Base-by-base conservation (phyloP, 768 basidiomycete species). In the Lactarius sanguifluus region DNA sequence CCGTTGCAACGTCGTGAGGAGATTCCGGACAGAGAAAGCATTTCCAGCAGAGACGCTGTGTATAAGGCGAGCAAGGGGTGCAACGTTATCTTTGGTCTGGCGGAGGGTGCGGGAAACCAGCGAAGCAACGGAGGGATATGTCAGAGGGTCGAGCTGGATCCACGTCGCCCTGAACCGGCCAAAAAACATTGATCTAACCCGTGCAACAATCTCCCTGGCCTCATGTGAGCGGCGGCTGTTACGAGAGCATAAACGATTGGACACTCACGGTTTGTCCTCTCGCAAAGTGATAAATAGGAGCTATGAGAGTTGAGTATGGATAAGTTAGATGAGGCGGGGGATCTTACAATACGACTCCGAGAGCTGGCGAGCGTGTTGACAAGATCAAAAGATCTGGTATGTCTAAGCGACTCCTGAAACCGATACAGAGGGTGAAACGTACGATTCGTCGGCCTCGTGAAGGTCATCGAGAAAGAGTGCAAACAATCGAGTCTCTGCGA, bases 401-500 rank as follows among this genome's bases (percentile, higher is more conserved):
- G 38, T 62, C 63, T 61, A 62, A 61, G 59, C 34, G 34, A 32
- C 38, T 52, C 32, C 16, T 41, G 40, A 20, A 59, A 2, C 5
- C 32, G 32, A 43, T 25, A 15, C n/a, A 54, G 41, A 18, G 20
- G 71, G 45, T 73, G 75, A 59, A 45, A 64, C 66, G 52, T 62
- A 90, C 84, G 87, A 87, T 66, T 86, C 84, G 73, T 90, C 86
- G 10, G 90, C 89, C 70, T 89, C 88, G 66, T 91, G 90, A 18
- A 90, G 75, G 74, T 90, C 89, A 72, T 90, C 89, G 54, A 90
- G 77, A 71, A 90, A 89, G 59, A 91, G 75, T 1, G 88, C 88
- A 69, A 91, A 85, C 58, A 90, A 75, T 41, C 88, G 79, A 8
- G 86, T 89, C 72, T 90, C 87, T 1, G 89, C 83, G 50, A 90